Percentiles rank a stretch among this genome's conserved stretches.
Evolutionary conservation across 1,139 yeast species (phyloP).

Genomic region (Suhomyces taliae): DNA sequence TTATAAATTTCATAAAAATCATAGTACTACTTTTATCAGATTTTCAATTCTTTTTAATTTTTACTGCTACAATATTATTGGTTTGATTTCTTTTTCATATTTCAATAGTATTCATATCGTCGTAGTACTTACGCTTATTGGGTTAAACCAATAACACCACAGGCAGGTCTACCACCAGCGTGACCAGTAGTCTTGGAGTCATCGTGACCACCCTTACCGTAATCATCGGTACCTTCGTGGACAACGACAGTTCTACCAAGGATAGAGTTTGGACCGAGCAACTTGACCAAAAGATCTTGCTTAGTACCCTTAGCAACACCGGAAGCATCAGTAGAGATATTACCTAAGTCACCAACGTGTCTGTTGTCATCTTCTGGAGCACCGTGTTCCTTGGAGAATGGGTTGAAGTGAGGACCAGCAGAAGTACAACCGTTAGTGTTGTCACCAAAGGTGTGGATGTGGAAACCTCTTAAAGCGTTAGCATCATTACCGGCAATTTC

Average conservation of each 20-base stretch:
- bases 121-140: slow-evolving; percentile 22
- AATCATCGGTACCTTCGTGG: slow-evolving; percentile 93
- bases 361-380: slow-evolving; percentile 86
- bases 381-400: slow-evolving; percentile 88
- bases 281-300: slow-evolving; percentile 73
- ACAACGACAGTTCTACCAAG: slow-evolving; percentile 96
- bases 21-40: too few relatives aligned
- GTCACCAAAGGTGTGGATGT: slow-evolving; percentile 96
- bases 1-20: too few relatives aligned
- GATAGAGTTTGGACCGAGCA: slow-evolving; percentile 82
- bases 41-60: background rate
- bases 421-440: slow-evolving; percentile 98
- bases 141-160: slow-evolving; percentile 94
- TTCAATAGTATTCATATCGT: background rate
- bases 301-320: slow-evolving; percentile 91
- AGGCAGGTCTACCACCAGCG: slow-evolving; percentile 98
- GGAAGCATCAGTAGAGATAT: slow-evolving; percentile 77
- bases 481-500: slow-evolving; percentile 86
- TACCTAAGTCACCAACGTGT: slow-evolving; percentile 98
- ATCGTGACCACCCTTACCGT: slow-evolving; percentile 93
- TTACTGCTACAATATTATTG: too few relatives aligned
- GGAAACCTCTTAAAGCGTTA: slow-evolving; percentile 93
- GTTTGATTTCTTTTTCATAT: too few relatives aligned
- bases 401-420: slow-evolving; percentile 99
- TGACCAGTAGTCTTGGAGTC: slow-evolving; percentile 97